Evolutionary conservation across 2,329 filamentous ascomycete genomes (phyloP), one percentile per base, ranked within the genome.

Genomic region (Colletotrichum sp.): DNA sequence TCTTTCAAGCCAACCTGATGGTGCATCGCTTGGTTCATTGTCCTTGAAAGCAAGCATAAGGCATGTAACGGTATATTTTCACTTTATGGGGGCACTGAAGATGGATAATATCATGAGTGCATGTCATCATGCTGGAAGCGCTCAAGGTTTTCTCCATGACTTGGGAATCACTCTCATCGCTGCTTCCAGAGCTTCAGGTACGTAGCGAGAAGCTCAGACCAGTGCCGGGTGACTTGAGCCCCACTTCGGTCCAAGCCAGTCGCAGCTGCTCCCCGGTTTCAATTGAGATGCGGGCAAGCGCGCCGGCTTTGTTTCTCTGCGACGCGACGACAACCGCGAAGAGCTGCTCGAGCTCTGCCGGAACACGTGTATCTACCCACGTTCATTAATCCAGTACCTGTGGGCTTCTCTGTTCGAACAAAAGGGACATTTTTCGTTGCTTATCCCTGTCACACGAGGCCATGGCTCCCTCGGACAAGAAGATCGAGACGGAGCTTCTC

Each of bases 401-500:
- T 55, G 21, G 3, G 34, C 16, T 9, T 52, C 10, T 32, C 49
- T n/a, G 28, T 62, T 62, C 26, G 59, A 62, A 62, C 18, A 30
- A 18, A n/a, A n/a, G 28, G 15, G 18, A 24, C 6, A 24, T 24
- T 5, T 13, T 39, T 18, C 3, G n/a, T 16, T 30, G 5, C 3
- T 12, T 32, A 65, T 49, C 59, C 74, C 34, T 55, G 57, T 34
- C 44, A 21, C 28, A 21, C 13, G 21, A 49, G 59, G 62, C 32
- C 18, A 90, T 89, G 87, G 82, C 86, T 8, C 86, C 86, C 4
- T 85, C 86, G 6, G 80, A 82, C 30, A 82, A 86, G 75, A 80
- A 83, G 55, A 82, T 92, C 28, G 86, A 90, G 78, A 80, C 84
- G 64, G 87, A 85, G 69, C 85, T 92, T 16, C 83, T 86, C 59